A percentile compares a stretch with the other conserved stretches of the same genome.
These are phyloP conservation scores for Hordeum vulgare DNA, from an alignment of 176 grass and related monocot genomes.

Conservation along the genomic window MorexV3_pseudomolecules_assembly NC_058524.1:26790980-26791479, in stretches of 20 bases:
- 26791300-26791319: not conserved
- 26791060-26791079: not conserved
- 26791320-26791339: conserved; percentile 15
- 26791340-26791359: not conserved
- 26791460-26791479: not conserved
- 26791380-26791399: not conserved
- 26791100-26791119: conserved; percentile 20
- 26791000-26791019: not conserved
- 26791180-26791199: conserved; percentile 98
- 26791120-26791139: conserved; percentile 97
- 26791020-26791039: not conserved
- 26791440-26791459: not conserved
- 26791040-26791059: not conserved
- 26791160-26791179: conserved; percentile 89
- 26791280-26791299: conserved; percentile 60
- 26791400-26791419: not conserved
- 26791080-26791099: not conserved
- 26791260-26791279: conserved; percentile 84
- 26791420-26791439: not conserved
- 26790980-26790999: not conserved
- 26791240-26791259: conserved; percentile 96
- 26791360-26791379: not conserved
- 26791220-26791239: conserved; percentile 98
- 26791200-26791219: conserved; percentile 98
- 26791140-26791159: conserved; percentile 97